Base-by-base conservation (phyloP, 1,284 basidiomycete genomes). In the Moesziomyces aphidis region DNA sequence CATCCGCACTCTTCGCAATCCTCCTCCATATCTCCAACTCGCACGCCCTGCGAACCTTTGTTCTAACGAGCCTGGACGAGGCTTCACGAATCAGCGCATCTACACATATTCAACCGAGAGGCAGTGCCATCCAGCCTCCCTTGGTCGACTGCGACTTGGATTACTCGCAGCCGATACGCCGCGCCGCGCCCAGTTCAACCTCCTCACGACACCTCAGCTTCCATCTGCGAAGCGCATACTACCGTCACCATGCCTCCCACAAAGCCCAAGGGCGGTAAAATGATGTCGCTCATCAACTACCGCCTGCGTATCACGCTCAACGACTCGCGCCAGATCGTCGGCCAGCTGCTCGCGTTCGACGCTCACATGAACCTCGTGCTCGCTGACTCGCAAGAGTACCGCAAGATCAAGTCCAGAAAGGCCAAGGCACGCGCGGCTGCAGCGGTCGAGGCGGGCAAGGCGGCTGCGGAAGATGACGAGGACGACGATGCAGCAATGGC, bases 331-430 rank as follows among this genome's bases (percentile, higher is more conserved):
- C 90, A 93, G 63, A 88, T 99, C 79, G 94, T 93, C 48, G 97
- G 97, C 50, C 97, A 98, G 87, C 96, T 99, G 92, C 91, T 99
- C 83, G 97, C 97, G 54, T 99, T 98, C 85, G 97, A 99, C 88
- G 92, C 93, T 83, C 97, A 99, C 87, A 99, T 99, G 96, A 99
- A 99, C 87, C 89, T 99, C 78, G 97, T 99, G 54, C 88, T 99
- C 59, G 94, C 95, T 15, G 96, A 99, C 79, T 80, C 81, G 22
- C 80, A 84, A 65, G 82, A 84, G 57, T 84, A 82, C 46, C 75
- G 82, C 26, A 73, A 78, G 55, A 61, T 83, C 58, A 83, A 83
- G 57, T 75, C 78, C 4, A 79, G 78, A 48, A 80, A 80, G 63
- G 65, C 67, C 43, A 76, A 73, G 34, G 73, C 66, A 2, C 48